Evolutionary conservation across 306 rosid genomes (phyloP).

Genomic region (Prunus fruticosa): DNA sequence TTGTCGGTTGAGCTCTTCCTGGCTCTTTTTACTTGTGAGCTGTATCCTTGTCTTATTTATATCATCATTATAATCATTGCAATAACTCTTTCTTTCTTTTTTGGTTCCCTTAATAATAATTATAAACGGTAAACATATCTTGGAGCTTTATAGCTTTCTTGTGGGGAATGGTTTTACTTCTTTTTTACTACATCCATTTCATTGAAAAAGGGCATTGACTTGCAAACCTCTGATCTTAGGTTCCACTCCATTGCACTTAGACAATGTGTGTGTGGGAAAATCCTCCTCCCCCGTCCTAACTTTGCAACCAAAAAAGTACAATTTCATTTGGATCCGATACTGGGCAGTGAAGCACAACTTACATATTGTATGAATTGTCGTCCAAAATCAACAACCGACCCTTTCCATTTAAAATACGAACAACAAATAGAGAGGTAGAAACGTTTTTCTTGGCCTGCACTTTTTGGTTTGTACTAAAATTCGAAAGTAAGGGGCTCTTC

Average conservation of each 20-base stretch:
- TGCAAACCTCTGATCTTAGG: no score
- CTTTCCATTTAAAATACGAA: background rate
- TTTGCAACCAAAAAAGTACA: no score
- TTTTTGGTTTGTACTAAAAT: background rate
- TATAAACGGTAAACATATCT: background rate
- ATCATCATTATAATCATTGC: conserved; percentile 42
- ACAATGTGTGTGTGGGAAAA: no score
- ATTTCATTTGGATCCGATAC: no score
- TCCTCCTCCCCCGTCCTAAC: rapidly evolving
- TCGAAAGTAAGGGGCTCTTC: no score
- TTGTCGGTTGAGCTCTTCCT: conserved; percentile 60
- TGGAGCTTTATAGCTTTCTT: conserved; percentile 6
- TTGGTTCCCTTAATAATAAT: background rate
- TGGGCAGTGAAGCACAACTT: no score
- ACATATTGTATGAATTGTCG: background rate
- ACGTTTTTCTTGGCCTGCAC: background rate
- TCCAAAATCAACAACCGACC: background rate
- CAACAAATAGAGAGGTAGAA: background rate
- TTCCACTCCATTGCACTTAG: no score
- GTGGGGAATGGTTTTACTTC: background rate
- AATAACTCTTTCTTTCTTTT: background rate
- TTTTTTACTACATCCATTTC: background rate
- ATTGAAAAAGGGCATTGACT: no score
- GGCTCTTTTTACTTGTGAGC: conserved; percentile 64
- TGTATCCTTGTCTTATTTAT: conserved; percentile 63